phyloP scores from a whole-genome alignment of 352 stramenopile genomes.

The Phytopythium aichiense region DNA sequence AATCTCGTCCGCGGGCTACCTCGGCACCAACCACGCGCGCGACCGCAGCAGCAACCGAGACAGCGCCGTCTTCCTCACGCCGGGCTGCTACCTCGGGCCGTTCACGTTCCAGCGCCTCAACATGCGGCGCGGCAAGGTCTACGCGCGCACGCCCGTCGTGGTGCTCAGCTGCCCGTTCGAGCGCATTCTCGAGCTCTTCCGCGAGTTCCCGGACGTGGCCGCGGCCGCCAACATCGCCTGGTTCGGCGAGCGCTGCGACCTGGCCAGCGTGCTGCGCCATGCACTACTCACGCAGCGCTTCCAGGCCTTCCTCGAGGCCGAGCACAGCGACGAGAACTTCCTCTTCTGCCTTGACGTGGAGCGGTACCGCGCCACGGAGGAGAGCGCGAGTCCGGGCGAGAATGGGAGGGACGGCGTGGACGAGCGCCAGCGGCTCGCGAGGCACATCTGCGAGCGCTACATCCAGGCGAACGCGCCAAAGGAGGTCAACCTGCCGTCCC shows the following conservation, averaged over 20 bases:
- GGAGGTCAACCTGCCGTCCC: conserved; percentile 67
- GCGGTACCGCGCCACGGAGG: conserved; percentile 26
- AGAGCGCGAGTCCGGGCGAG: conserved; percentile 3
- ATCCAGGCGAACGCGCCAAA: conserved; percentile 52
- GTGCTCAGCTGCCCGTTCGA: conserved; percentile 49
- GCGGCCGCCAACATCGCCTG: conserved; percentile 73
- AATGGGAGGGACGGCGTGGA: background rate
- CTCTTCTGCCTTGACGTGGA: conserved; percentile 70
- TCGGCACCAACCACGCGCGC: conserved; percentile 6
- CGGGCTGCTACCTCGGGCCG: conserved; percentile 63
- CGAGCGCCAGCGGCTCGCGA: conserved; percentile 26
- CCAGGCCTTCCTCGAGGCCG: conserved; percentile 56
- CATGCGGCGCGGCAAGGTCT: conserved; percentile 35
- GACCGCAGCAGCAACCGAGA: conserved; percentile 25
- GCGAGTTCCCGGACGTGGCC: conserved; percentile 47
- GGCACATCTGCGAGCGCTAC: conserved; percentile 50
- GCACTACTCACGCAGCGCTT: conserved; percentile 54
- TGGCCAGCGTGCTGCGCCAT: conserved; percentile 59
- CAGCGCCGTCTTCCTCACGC: conserved; percentile 53
- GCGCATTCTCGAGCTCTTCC: conserved; percentile 42
- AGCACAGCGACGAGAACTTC: conserved; percentile 82
- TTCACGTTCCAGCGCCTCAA: conserved; percentile 75
- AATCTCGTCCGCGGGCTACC: conserved; percentile 38
- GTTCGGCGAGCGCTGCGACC: conserved; percentile 64
- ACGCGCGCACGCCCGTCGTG: conserved; percentile 48